These are phyloP conservation scores for Cyclotella baltica DNA, from an alignment of 108 stramenopile genomes.

Conservation along the genomic window DNA sequence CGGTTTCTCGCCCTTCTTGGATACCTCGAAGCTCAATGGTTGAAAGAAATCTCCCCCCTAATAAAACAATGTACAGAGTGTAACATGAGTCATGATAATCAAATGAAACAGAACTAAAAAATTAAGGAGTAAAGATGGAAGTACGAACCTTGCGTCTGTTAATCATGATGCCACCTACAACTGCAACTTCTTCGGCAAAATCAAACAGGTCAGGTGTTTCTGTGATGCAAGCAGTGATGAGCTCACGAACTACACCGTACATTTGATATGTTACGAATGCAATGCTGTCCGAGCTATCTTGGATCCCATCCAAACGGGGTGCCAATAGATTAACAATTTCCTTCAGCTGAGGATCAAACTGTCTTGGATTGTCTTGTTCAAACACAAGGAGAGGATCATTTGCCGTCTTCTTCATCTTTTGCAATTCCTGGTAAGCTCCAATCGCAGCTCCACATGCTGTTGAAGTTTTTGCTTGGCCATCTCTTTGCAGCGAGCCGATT, in stretches of 20 bases:
- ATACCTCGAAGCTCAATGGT: conserved; percentile 41
- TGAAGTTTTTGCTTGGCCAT: conserved; percentile 32
- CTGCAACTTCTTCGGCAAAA: conserved; percentile 23
- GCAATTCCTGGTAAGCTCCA: conserved; percentile 42
- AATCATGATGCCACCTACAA: conserved; percentile 52
- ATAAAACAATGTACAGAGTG: background rate
- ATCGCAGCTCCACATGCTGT: conserved; percentile 52
- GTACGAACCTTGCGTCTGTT: conserved; percentile 22
- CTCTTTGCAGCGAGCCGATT: conserved; percentile 35
- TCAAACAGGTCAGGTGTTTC: conserved; percentile 32
- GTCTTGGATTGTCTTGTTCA: conserved; percentile 5
- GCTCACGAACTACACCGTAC: conserved; percentile 42
- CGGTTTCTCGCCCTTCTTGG: conserved; percentile 6
- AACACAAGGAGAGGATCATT: background rate
- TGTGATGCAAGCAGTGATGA: conserved; percentile 16
- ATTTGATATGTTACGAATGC: conserved; percentile 54
- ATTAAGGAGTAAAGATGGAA: background rate
- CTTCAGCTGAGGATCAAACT: conserved; percentile 39
- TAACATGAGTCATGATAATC: background rate
- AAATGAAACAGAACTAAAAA: background rate
- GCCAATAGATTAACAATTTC: conserved; percentile 25
- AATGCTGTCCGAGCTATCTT: conserved; percentile 26
- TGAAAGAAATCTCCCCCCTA: conserved; percentile 55
- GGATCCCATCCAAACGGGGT: conserved; percentile 30
- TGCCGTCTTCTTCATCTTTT: background rate